Evolutionary conservation across 306 rosid species (phyloP), one percentile per base, ranked within the genome.

Genomic region (Gynostemma pentaphyllum): DNA sequence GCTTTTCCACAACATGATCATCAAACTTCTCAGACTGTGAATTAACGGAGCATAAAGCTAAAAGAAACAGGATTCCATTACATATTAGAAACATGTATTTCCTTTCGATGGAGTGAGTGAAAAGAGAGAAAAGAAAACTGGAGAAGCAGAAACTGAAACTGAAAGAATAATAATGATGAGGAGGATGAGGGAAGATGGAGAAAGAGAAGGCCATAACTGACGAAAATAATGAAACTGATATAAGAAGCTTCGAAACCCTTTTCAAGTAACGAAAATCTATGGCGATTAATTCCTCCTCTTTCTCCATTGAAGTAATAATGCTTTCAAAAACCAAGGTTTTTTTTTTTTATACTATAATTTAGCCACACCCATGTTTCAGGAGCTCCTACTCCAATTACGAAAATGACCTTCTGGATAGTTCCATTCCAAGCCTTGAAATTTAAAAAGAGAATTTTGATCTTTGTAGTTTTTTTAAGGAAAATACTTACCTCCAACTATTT

Each of bases 61-160:
- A 65, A 55, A 88, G 68, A 55, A 81, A 86, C 37, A 88, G 88
- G 65, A 85, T 81, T 66, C 71, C 88, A 66, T 85, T 85, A 9
- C 85, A 88, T 14, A 85, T 19, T 34, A 86, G 84, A 62, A 89
- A 89, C 81, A 89, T 76, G 77, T 80, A 83, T 71, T 81, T 89
- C 21, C 85, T 81, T 53, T 89, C 78, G 8, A 86, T 70, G 27
- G 75, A 74, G 73, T 68, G 90, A 39, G 79, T 71, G 76, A 82
- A 61, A 45, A 81, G 44, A 51, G 82, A 72, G 59, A 83, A 71
- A 53, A 79, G 77, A 45, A 63, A 79, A 22, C 87, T 75, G 63
- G 78, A 79, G 72, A 83, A 81, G 75, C 70, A 79, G 39, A 71
- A 73, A 72, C 30, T 84, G 70, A 74, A 80, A 30, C 5, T 9